Base-by-base conservation (phyloP, 805 yeast species). In the Candida xyloterini region DNA sequence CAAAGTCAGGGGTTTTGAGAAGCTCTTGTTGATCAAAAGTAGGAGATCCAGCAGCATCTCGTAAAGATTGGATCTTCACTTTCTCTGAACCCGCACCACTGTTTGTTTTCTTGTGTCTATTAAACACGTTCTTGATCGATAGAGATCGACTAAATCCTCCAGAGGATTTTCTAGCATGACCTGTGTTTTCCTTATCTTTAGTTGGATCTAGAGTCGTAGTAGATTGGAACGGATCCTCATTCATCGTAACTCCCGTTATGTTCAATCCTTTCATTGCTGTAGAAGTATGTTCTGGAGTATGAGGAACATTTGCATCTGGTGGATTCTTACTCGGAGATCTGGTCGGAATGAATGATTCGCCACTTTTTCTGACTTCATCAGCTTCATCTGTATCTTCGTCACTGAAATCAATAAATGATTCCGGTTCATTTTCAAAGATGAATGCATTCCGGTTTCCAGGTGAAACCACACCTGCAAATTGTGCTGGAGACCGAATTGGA, bases 31-130 rank as follows among this genome's bases (percentile, higher is more conserved):
- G 50, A n/a, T 34, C 47, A 21, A 40, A 5, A 3, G 16, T 27
- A 7, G 52, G 48, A 11, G 55, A 48, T 8, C 28, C 28, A 6
- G 26, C 28, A n/a, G 42, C 41, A 16, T 46, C 50, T 16, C 50
- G 42, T 23, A 48, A 27, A 3, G 51, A 44, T 26, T 35, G 48
- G 14, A 42, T 42, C 33, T 33, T 48, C 13, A 43, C 44, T 7
- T 33, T 38, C 2, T 48, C 53, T 15, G 22, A 27, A 10, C 38
- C 39, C n/a, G 30, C 10, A 14, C 38, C 48, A 18, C 32, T 30
- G n/a, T 25, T 47, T 29, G 53, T 48, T 35, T 59, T 57, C 38
- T 52, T 55, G 42, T 59, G 62, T 27, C 64, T 51, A 27, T 46
- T 44, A 30, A 50, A 50, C 7, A 48, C 53, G 15, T 46, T 50